A percentile compares a stretch with the other conserved stretches of the same genome.
These are phyloP conservation scores for Xylaria flabelliformis DNA, from an alignment of 495 filamentous ascomycete genomes.

Conservation along the genomic window DNA sequence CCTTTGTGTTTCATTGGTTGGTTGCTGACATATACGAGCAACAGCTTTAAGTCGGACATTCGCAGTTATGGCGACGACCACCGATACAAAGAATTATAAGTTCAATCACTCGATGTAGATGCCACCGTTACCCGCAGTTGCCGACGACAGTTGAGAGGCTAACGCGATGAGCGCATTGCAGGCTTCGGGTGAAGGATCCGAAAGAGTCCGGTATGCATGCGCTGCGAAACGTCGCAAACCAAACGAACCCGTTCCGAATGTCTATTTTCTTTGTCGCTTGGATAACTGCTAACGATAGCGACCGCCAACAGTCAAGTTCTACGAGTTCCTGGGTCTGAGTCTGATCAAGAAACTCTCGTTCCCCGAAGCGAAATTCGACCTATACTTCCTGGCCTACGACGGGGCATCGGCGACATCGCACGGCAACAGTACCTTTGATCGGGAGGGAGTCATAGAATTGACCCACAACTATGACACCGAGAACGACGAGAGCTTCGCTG, in stretches of 20 bases:
- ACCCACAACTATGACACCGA: conserved; percentile 98
- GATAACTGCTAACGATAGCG: not conserved
- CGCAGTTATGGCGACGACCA: conserved; percentile 69
- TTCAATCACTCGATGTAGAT: conserved; percentile 81
- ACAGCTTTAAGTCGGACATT: conserved; percentile 32
- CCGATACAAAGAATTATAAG: conserved; percentile 83
- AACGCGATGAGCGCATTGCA: conserved; percentile 42
- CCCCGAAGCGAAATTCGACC: conserved; percentile 83
- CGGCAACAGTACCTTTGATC: conserved; percentile 75
- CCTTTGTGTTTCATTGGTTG: not conserved
- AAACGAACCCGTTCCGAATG: not conserved
- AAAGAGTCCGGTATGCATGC: conserved; percentile 69
- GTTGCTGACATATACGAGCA: not conserved
- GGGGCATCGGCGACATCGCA: conserved; percentile 63
- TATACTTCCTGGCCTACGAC: conserved; percentile 85
- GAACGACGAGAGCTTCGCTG: conserved; percentile 77
- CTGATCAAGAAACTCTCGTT: conserved; percentile 76
- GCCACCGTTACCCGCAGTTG: conserved; percentile 22
- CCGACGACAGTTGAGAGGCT: conserved; percentile 13
- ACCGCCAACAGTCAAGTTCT: conserved; percentile 74
- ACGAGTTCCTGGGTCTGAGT: conserved; percentile 90
- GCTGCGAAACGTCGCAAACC: not conserved
- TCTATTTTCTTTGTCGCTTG: not conserved
- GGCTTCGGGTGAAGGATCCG: conserved; percentile 95
- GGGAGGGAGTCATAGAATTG: conserved; percentile 89